phyloP scores from a whole-genome alignment of 1,284 basidiomycete species.

The Stygiomarasmius scandens region DNA sequence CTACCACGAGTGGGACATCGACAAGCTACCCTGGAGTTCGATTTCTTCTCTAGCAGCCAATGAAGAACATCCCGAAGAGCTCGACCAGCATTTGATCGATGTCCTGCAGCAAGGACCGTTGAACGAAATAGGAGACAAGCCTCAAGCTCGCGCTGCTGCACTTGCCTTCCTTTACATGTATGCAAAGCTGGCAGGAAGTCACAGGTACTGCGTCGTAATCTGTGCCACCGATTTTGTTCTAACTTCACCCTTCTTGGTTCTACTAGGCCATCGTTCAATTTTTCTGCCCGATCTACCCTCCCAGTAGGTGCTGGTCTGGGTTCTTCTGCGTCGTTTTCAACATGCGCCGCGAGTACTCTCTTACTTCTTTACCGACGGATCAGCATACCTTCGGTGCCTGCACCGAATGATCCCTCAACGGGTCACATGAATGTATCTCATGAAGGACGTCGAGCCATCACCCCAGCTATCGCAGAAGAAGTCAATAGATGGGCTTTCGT shows the following conservation, averaged over 20 bases:
- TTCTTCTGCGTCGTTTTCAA: conserved; percentile 94
- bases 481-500: conserved; percentile 96
- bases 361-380: conserved; percentile 74
- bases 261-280: conserved; percentile 71
- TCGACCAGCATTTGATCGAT: conserved; percentile 73
- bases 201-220: conserved; percentile 46
- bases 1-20: conserved; percentile 80
- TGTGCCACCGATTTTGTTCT: background rate
- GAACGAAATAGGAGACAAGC: conserved; percentile 42
- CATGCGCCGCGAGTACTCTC: conserved; percentile 82
- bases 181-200: conserved; percentile 70
- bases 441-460: conserved; percentile 65
- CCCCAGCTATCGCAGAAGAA: conserved; percentile 64
- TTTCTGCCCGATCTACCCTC: conserved; percentile 87
- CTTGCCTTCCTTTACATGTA: conserved; percentile 95
- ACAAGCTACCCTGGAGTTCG: conserved; percentile 85
- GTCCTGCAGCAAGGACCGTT: conserved; percentile 63
- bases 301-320: conserved; percentile 99
- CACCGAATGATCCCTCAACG: conserved; percentile 40
- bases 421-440: conserved; percentile 66
- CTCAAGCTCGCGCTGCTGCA: conserved; percentile 67
- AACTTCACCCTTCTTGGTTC: conserved; percentile 7
- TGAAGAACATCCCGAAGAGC: conserved; percentile 61
- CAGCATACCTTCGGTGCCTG: conserved; percentile 50
- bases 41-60: conserved; percentile 57